Evolutionary conservation across 768 basidiomycete genomes (phyloP).

Genomic region (Suillus discolor): DNA sequence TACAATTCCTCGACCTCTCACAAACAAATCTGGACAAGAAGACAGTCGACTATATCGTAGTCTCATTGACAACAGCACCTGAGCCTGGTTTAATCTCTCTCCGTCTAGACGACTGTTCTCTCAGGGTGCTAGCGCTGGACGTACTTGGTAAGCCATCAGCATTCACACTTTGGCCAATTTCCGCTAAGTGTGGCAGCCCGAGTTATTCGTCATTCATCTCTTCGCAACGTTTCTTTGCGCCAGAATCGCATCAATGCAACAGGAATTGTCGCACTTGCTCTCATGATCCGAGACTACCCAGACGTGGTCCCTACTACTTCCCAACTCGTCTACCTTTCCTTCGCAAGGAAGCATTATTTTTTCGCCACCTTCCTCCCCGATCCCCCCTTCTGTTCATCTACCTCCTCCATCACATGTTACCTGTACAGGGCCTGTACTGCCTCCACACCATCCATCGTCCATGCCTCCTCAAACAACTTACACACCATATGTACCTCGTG

Average conservation of each 20-base stretch:
- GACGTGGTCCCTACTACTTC: slow-evolving; percentile 53
- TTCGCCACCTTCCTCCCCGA: slow-evolving; percentile 36
- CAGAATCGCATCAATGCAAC: slow-evolving; percentile 84
- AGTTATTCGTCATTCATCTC: slow-evolving; percentile 76
- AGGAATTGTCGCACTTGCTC: slow-evolving; percentile 88
- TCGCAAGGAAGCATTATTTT: slow-evolving; percentile 22
- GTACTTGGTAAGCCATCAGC: slow-evolving; percentile 63
- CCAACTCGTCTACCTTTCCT: slow-evolving; percentile 13
- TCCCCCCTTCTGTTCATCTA: slow-evolving; percentile 28
- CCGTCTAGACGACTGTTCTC: slow-evolving; percentile 82
- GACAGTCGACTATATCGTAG: slow-evolving; percentile 78
- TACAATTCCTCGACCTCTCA: slow-evolving; percentile 90
- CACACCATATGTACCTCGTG: slow-evolving; percentile 79
- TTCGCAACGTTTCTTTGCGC: slow-evolving; percentile 88
- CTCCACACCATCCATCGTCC: slow-evolving; percentile 51
- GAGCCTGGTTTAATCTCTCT: slow-evolving; percentile 65
- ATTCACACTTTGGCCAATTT: neutral
- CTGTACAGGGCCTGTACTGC: slow-evolving; percentile 44
- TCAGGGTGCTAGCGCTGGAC: slow-evolving; percentile 78
- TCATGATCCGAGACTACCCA: slow-evolving; percentile 97
- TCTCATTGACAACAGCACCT: slow-evolving; percentile 51
- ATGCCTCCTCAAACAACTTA: slow-evolving; percentile 69
- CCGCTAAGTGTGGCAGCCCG: slow-evolving; percentile 54
- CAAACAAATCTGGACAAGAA: slow-evolving; percentile 85
- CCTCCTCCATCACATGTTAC: slow-evolving; percentile 26